phyloP scores from a whole-genome alignment of 768 basidiomycete species.

The Mycena haematopus region DNA sequence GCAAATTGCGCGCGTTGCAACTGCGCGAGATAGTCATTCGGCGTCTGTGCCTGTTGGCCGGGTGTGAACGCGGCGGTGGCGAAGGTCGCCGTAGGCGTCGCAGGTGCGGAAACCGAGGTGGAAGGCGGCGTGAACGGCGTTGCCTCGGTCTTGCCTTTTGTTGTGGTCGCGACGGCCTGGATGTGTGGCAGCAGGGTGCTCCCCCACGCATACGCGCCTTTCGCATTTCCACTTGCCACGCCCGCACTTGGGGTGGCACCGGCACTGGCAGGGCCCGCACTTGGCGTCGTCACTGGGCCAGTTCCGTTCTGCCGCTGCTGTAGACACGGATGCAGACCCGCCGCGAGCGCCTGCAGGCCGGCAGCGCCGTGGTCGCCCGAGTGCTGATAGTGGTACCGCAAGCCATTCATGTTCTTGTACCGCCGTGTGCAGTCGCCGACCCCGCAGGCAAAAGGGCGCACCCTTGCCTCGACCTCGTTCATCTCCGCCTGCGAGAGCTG shows the following conservation, averaged over 20 bases:
- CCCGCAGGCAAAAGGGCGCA: constrained; percentile 88
- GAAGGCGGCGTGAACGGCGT: constrained; percentile 21
- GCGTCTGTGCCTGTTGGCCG: not conserved
- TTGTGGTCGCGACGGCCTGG: constrained; percentile 22
- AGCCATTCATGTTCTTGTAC: constrained; percentile 88
- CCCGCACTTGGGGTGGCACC: constrained; percentile 2
- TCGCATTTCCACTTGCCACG: not conserved
- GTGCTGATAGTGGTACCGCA: constrained; percentile 96
- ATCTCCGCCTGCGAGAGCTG: constrained; percentile 27
- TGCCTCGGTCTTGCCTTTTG: constrained; percentile 12
- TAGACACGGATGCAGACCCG: constrained; percentile 68
- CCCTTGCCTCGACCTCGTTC: constrained; percentile 59
- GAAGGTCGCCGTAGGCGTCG: constrained; percentile 3
- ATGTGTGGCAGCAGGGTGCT: constrained; percentile 31
- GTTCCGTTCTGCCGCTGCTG: not conserved
- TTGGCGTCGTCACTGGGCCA: not conserved
- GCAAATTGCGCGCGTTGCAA: constrained; percentile 25
- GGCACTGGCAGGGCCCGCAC: not conserved
- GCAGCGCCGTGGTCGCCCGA: constrained; percentile 93
- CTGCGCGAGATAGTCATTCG: constrained; percentile 22
- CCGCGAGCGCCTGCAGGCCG: constrained; percentile 81
- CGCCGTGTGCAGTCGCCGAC: constrained; percentile 85
- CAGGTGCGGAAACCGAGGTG: not conserved
- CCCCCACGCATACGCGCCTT: constrained; percentile 26
- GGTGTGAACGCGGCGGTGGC: not conserved